These are phyloP conservation scores for Rugonectria rugulosa DNA, from an alignment of 2,329 filamentous ascomycete species.

Conservation along the genomic window DNA sequence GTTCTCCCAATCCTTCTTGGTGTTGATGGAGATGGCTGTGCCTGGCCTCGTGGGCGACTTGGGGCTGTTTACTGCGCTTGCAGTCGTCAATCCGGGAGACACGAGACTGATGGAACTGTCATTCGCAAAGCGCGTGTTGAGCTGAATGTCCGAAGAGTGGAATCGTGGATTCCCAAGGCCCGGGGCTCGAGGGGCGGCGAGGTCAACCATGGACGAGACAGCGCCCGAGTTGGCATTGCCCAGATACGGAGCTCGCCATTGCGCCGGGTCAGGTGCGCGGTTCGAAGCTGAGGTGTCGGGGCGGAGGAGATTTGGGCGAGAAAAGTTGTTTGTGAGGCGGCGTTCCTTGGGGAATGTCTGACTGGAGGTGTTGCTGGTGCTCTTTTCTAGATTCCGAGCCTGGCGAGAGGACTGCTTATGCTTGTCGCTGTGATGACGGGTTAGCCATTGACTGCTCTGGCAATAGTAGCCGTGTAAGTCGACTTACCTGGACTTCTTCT, in stretches of 20 bases:
- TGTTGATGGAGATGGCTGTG: slow-evolving; percentile 45
- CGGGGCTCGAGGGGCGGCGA: slow-evolving; percentile 43
- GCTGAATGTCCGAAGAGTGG: slow-evolving; percentile 49
- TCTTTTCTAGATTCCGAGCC: slow-evolving; percentile 24
- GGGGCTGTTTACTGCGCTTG: slow-evolving; percentile 33
- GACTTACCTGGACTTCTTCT: slow-evolving; percentile 61
- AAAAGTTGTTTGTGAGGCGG: slow-evolving; percentile 46
- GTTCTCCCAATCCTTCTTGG: slow-evolving; percentile 55
- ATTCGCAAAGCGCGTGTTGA: slow-evolving; percentile 47
- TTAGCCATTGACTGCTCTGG: not conserved
- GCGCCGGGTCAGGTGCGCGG: slow-evolving; percentile 23
- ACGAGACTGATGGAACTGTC: slow-evolving; percentile 47
- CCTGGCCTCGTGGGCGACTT: slow-evolving; percentile 43
- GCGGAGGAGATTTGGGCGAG: slow-evolving; percentile 47
- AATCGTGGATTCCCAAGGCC: slow-evolving; percentile 38
- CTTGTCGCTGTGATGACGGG: slow-evolving; percentile 33
- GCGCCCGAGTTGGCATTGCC: slow-evolving; percentile 42
- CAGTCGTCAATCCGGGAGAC: slow-evolving; percentile 42
- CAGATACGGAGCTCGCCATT: slow-evolving; percentile 46
- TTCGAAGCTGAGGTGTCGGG: slow-evolving; percentile 52
- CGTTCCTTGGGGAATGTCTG: slow-evolving; percentile 34
- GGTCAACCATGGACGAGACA: slow-evolving; percentile 56
- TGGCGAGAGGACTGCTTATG: slow-evolving; percentile 23
- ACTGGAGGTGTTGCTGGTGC: not conserved
- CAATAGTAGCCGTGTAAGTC: not conserved